phyloP scores from a whole-genome alignment of 805 yeast species.

The Aciculoconidium aculeatum region DNA sequence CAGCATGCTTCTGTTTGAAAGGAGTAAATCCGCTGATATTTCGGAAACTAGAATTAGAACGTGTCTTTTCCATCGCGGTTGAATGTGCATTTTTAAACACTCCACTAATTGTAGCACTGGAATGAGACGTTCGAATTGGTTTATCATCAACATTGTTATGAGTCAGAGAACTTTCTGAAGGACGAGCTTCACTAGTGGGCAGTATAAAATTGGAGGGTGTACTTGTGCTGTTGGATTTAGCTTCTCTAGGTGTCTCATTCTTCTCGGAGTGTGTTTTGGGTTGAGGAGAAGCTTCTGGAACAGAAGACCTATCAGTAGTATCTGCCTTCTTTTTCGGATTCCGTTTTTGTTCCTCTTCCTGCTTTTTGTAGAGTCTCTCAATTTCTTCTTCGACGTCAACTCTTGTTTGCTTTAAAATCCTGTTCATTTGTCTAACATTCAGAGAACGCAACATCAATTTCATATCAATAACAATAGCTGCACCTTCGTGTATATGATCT shows the following conservation, averaged over 20 bases:
- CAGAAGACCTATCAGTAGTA: not conserved
- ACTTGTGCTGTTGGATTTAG: too few relatives aligned
- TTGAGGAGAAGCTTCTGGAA: too few relatives aligned
- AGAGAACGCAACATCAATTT: slow-evolving; percentile 54
- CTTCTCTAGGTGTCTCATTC: too few relatives aligned
- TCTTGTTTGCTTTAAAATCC: slow-evolving; percentile 27
- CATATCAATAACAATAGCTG: slow-evolving; percentile 57
- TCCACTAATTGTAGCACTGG: not conserved
- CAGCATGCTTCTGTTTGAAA: slow-evolving; percentile 19
- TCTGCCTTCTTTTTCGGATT: not conserved
- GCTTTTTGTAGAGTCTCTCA: slow-evolving; percentile 14
- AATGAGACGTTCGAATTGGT: too few relatives aligned
- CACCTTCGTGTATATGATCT: slow-evolving; percentile 56
- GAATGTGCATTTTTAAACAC: too few relatives aligned
- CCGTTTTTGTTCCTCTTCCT: slow-evolving; percentile 10
- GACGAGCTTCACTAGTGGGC: too few relatives aligned
- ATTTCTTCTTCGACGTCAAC: slow-evolving; percentile 21
- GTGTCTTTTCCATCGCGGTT: slow-evolving; percentile 9
- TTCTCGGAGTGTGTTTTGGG: not conserved
- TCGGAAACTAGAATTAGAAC: slow-evolving; percentile 17
- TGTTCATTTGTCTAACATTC: slow-evolving; percentile 48
- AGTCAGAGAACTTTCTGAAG: too few relatives aligned
- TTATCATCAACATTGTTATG: too few relatives aligned
- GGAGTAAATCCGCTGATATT: slow-evolving; percentile 24
- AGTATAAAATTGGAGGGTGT: too few relatives aligned